These are phyloP conservation scores for Leccinum variicolor DNA, from an alignment of 768 basidiomycete genomes.

Conservation along the genomic window DNA sequence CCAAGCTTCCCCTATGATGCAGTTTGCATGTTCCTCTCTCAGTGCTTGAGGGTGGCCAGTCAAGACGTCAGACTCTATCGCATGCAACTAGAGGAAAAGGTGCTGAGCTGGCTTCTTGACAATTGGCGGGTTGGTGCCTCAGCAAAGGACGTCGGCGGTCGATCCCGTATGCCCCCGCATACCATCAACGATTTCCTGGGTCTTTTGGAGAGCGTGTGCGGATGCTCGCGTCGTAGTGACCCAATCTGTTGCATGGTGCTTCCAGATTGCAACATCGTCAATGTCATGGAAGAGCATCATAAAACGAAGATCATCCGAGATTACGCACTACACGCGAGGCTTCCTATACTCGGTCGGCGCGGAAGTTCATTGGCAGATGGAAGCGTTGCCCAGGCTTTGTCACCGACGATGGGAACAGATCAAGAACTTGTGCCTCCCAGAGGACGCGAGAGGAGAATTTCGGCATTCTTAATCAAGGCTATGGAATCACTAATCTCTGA, in stretches of 20 bases:
- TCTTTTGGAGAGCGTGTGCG: constrained; percentile 64
- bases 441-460: constrained; percentile 59
- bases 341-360: constrained; percentile 42
- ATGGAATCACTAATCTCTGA: constrained; percentile 49
- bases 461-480: constrained; percentile 58
- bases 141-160: constrained; percentile 34
- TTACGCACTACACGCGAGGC: constrained; percentile 62
- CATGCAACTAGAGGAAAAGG: constrained; percentile 84
- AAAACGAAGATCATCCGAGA: constrained; percentile 60
- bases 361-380: constrained; percentile 4
- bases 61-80: constrained; percentile 83
- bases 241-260: constrained; percentile 51
- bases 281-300: constrained; percentile 56
- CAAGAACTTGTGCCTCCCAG: constrained; percentile 44
- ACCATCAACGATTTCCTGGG: constrained; percentile 57
- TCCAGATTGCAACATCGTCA: constrained; percentile 67
- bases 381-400: not conserved
- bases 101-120: constrained; percentile 75
- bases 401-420: constrained; percentile 8
- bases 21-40: constrained; percentile 77
- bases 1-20: constrained; percentile 86
- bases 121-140: constrained; percentile 56
- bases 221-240: constrained; percentile 44
- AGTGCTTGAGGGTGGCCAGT: constrained; percentile 65
- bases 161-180: constrained; percentile 47